Base-by-base conservation (phyloP, 805 yeast genomes). In the Trichomonascus vanleenenianus region DNA sequence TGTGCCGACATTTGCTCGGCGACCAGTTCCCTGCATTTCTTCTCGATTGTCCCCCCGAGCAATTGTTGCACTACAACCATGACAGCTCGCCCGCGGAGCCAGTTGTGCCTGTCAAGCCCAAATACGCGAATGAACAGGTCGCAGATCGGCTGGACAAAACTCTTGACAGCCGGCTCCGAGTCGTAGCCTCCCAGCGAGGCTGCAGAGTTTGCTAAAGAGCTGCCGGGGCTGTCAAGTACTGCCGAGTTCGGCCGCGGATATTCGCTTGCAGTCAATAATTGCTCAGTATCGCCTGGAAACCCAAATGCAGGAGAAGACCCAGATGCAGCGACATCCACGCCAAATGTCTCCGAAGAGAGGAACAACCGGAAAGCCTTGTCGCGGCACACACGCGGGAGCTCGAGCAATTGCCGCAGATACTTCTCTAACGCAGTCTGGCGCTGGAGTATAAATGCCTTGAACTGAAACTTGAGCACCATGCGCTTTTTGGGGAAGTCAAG, bases 31-130 rank as follows among this genome's bases (percentile, higher is more conserved):
- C 80, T 65, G 3, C 79, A 72, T 30, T 61, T 59, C 57, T 78
- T 81, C 57, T 89, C 96, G 43, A 89, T 81, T 0, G 96, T 83
- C 2, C 91, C 84, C 0, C 97, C 97, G 33, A 89, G 71, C 1
- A 89, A 62, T 59, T 87, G 96, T 61, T 88, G 96, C 44, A 89
- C 65, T 2, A 89, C 77, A 3, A 87, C 79, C 33, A 88, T 72
- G 7, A 87, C 70, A 0, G 96, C 96, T 38, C 88, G 70, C 0
- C 96, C 97, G 44, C 95, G 68, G 1, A 89, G 63, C 95, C 96
- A 86, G 40, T 79, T 77, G 19, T 25, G 31, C 25, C 25, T 30
- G 44, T 78, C 75, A 18, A 85, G 62, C 27, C 84, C 78, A 62
- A 89, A 89, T 1, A 87, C 57, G 0, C 82, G 69, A 15, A 85